Evolutionary conservation across 1,139 yeast species (phyloP), one percentile per base, ranked within the genome.

Genomic region (Blastobotrys persicus): DNA sequence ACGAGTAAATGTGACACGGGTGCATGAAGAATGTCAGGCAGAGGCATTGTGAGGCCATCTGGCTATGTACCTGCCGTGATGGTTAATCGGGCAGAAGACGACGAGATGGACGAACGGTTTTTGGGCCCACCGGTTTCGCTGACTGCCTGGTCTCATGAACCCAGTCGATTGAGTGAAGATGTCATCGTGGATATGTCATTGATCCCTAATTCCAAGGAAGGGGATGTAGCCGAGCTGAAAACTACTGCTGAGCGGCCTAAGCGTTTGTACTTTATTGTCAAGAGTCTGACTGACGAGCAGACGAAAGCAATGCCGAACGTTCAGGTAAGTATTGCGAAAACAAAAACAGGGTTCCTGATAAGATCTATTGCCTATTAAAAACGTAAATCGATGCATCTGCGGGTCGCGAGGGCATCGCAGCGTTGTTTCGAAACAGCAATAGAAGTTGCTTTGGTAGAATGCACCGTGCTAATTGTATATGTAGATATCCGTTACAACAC

Each of bases 151-250:
- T 84, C 87, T 54, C 97, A 91, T 62, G 96, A 88, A 52, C 59
- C 77, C 2, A 69, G 88, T 17, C 72, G 77, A 0, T 79, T 83
- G 1, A 54, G 69, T 0, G 83, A 82, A 35, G 81, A 79, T 45
- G 85, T 88, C 2, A 65, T 85, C 43, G 65, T 88, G 3, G 91
- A 88, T 59, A 67, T 80, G 32, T 64, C 71, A 1, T 67, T 78
- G 11, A 60, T 88, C 0, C 84, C 87, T 78, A 56, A 81, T 1
- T 79, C 85, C 0, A 72, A 72, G 49, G 79, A 75, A 17, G 96
- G 95, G n/a, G 88, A 85, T 61, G 71, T 87, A 2, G 88, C 87
- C 32, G 94, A 87, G 62, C 59, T 88, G 44, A 73, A 72, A 49
- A 71, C 77, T 2, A 62, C 64, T 4, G 63, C 53, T 49, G 42